phyloP scores from a whole-genome alignment of 306 rosid species.

The Lathyrus aphaca region DNA sequence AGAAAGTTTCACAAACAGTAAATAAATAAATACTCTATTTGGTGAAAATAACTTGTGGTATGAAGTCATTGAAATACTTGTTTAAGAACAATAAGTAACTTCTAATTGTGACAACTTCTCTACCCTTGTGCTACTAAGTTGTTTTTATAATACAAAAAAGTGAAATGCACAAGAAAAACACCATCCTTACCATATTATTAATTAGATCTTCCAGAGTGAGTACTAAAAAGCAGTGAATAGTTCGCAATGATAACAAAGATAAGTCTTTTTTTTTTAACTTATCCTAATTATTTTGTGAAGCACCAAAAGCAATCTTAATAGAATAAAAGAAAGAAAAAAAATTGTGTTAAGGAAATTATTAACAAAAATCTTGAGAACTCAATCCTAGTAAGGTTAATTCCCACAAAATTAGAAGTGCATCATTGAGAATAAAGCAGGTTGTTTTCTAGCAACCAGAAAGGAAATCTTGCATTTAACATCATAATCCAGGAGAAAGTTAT shows the following conservation, averaged over 20 bases:
- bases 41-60: not conserved
- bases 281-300: not conserved
- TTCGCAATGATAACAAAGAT: not conserved
- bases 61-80: constrained; percentile 2
- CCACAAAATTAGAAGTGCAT: constrained; percentile 1
- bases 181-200: not conserved
- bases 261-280: not conserved
- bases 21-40: not conserved
- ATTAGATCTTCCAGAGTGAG: not conserved
- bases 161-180: not conserved
- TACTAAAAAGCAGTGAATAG: not conserved
- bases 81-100: not conserved
- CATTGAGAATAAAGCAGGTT: not conserved
- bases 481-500: constrained; percentile 2
- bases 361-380: not conserved
- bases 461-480: constrained; percentile 10
- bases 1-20: not conserved
- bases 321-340: constrained; percentile 11
- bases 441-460: constrained; percentile 18
- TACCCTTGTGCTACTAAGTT: not conserved
- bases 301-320: not conserved
- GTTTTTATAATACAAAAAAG: not conserved
- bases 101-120: not conserved
- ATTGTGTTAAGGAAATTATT: constrained; percentile 11
- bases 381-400: not conserved